Evolutionary conservation across 306 rosid genomes (phyloP).

Genomic region (Cicer pinnatifidum): DNA sequence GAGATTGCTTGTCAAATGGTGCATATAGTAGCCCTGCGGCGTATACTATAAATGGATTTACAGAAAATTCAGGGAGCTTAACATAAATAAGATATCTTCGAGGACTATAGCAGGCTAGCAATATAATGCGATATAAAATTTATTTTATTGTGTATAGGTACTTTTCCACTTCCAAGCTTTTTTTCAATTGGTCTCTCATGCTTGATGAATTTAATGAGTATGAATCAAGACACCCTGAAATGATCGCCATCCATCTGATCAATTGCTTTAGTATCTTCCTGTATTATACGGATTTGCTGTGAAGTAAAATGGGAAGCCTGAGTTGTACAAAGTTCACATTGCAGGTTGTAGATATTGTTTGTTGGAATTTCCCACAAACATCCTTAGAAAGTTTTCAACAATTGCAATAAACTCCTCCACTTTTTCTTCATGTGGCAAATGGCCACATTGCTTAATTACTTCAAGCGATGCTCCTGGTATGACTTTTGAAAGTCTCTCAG

Average conservation of each 20-base stretch:
- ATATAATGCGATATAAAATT: background rate
- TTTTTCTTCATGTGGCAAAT: slow-evolving; percentile 93
- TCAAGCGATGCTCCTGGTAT: slow-evolving; percentile 78
- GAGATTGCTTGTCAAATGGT: background rate
- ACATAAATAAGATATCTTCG: slow-evolving; percentile 8
- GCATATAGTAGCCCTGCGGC: background rate
- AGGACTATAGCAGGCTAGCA: slow-evolving; percentile 23
- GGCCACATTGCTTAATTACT: slow-evolving; percentile 83
- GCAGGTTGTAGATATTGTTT: slow-evolving; percentile 49
- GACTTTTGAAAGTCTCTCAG: slow-evolving; percentile 76
- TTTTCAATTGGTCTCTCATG: background rate
- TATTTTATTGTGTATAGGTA: slow-evolving; percentile 2
- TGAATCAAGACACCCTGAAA: slow-evolving; percentile 12
- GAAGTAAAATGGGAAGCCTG: slow-evolving; percentile 21
- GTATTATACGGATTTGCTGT: slow-evolving; percentile 20
- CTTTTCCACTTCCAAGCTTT: slow-evolving; percentile 19
- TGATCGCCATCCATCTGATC: slow-evolving; percentile 21
- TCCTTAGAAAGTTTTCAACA: slow-evolving; percentile 72
- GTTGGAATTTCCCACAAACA: slow-evolving; percentile 48
- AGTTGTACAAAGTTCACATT: slow-evolving; percentile 38
- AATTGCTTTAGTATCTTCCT: slow-evolving; percentile 8
- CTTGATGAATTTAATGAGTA: slow-evolving; percentile 34
- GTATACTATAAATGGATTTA: slow-evolving; percentile 33
- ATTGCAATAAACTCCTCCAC: slow-evolving; percentile 70
- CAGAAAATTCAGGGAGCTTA: slow-evolving; percentile 14